Percentiles rank a stretch among this genome's conserved stretches.
Evolutionary conservation across 371 early-diverging fungal genomes (phyloP).

Genomic region (Coemansia sp.): DNA sequence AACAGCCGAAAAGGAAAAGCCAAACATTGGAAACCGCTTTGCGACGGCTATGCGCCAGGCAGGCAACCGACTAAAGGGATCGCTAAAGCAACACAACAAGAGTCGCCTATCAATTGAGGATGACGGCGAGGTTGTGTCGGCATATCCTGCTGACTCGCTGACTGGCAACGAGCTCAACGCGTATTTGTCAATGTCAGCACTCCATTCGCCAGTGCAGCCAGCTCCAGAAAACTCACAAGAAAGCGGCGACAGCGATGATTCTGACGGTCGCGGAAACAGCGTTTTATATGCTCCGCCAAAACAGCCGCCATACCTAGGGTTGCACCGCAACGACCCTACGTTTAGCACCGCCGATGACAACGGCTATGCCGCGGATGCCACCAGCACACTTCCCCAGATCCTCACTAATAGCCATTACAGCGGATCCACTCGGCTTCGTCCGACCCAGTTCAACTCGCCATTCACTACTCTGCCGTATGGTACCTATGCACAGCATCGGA

Average conservation of each 20-base stretch:
- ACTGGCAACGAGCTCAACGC: conserved; percentile 25
- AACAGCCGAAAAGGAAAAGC: not conserved
- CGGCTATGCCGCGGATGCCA: not conserved
- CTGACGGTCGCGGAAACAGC: not conserved
- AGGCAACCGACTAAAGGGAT: conserved; percentile 11
- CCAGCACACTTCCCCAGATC: conserved; percentile 1
- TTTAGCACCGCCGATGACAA: not conserved
- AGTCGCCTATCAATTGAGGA: not conserved
- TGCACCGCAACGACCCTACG: conserved; percentile 25
- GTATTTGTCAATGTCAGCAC: conserved; percentile 18
- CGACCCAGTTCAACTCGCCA: conserved; percentile 46
- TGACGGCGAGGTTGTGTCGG: conserved; percentile 34
- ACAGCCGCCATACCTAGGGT: conserved; percentile 36
- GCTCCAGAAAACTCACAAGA: conserved; percentile 14
- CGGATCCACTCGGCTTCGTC: conserved; percentile 16
- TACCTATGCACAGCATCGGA: conserved; percentile 23
- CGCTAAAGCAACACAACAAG: conserved; percentile 10
- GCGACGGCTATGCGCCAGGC: conserved; percentile 38
- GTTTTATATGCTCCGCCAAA: conserved; percentile 30
- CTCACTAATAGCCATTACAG: not conserved
- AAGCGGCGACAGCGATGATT: conserved; percentile 18
- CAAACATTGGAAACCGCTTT: conserved; percentile 20
- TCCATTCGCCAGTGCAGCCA: conserved; percentile 28
- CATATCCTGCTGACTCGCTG: conserved; percentile 41
- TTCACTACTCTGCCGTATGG: conserved; percentile 48